Conservation (phyloP, 139 green algal species). For the Haematococcus lacustris region DNA sequence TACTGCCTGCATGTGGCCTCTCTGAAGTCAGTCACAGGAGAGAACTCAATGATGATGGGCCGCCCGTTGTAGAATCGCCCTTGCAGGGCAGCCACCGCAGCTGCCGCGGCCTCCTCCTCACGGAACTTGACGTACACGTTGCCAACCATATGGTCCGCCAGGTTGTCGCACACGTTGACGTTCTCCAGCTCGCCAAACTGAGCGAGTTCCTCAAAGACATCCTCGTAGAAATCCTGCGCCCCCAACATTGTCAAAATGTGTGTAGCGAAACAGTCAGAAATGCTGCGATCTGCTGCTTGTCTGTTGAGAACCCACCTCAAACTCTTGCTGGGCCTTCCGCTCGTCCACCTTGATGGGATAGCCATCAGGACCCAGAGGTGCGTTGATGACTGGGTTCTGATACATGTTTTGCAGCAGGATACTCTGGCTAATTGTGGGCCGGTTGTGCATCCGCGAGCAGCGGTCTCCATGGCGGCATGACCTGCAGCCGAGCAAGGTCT, state of each 20-base stretch:
- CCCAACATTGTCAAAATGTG: no score
- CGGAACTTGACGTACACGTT: slow-evolving; percentile 93
- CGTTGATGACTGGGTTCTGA: slow-evolving; percentile 83
- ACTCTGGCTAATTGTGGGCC: slow-evolving; percentile 82
- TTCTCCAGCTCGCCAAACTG: slow-evolving; percentile 90
- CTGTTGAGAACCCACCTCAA: slow-evolving; percentile 65
- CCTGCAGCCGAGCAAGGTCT: no score
- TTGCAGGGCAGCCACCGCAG: slow-evolving; percentile 57
- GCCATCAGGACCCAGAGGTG: slow-evolving; percentile 74
- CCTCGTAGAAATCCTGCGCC: slow-evolving; percentile 95
- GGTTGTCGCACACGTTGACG: slow-evolving; percentile 97
- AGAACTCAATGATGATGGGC: slow-evolving; percentile 90
- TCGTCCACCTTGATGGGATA: slow-evolving; percentile 76
- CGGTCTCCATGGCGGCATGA: slow-evolving; percentile 92
- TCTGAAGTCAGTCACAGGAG: slow-evolving; percentile 95
- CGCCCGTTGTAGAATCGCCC: slow-evolving; percentile 83
- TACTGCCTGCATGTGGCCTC: slow-evolving; percentile 94
- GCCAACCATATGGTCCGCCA: slow-evolving; percentile 93
- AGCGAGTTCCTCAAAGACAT: slow-evolving; percentile 95
- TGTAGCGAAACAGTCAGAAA: no score
- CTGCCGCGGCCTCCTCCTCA: slow-evolving; percentile 78
- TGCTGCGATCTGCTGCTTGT: no score
- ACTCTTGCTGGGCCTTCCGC: slow-evolving; percentile 80
- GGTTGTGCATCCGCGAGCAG: slow-evolving; percentile 96
- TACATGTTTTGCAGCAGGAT: slow-evolving; percentile 96